Evolutionary conservation across 2,329 filamentous ascomycete genomes (phyloP), one percentile per base, ranked within the genome.

Genomic region (Neonectria hederae): DNA sequence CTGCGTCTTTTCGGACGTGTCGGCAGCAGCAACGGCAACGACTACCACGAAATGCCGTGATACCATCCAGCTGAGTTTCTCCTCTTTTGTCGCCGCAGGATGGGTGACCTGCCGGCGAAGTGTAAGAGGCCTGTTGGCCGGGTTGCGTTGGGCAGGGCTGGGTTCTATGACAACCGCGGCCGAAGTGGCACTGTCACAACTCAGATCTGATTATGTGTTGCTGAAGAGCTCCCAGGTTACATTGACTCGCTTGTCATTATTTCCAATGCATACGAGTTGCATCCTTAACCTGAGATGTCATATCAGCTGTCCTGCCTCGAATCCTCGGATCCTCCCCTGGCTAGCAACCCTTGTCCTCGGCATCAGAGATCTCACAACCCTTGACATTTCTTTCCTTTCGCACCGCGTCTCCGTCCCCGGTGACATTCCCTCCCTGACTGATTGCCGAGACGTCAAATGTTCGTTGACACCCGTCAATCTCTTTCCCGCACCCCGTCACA

Each of bases 201-300:
- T 40, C 46, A 32, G 8, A 40, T 40, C 24, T 19, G 49, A 60
- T 48, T 40, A 2, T n/a, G 21, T 40, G 28, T 42, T 30, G 51
- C 49, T 54, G 40, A 60, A 54, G 57, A 54, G n/a, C 26, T 14
- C 48, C 11, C 32, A 22, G 14, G 57, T 60, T 60, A 24, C 57
- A 54, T 54, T 54, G 40, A 21, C 49, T 21, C 14, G 49, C n/a
- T 30, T 28, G n/a, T 48, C 11, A 32, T 51, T 42, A 60, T 60
- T 48, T 60, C 45, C 57, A 54, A 40, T 17, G 19, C 57, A 48
- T n/a, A 21, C 28, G 40, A 17, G 26, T 32, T 35, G 22, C 22
- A 54, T 45, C 17, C 46, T 26, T 21, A 32, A 48, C 52, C 13
- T 60, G 49, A 60, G 57, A 60, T 28, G 49, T 60, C 57, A 40